Evolutionary conservation across 116 monocot genomes (phyloP).

Genomic region (Iris pallida): DNA sequence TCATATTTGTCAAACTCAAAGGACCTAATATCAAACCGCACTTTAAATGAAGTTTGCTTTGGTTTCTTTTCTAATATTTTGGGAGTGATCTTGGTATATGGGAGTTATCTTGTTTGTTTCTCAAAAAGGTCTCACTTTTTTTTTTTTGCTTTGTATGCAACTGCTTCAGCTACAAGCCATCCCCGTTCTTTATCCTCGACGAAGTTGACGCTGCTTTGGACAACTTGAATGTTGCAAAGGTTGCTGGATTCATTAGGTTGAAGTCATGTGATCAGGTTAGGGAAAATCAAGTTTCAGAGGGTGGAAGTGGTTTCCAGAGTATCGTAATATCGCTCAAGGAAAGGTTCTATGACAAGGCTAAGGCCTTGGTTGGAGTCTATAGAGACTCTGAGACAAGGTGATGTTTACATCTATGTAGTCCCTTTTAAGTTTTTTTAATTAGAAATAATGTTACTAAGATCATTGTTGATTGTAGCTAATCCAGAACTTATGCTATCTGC

Average conservation of each 20-base stretch:
- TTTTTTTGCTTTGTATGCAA: not conserved
- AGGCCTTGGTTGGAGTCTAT: conserved; percentile 73
- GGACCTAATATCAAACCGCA: no score
- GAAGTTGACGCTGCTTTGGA: conserved; percentile 87
- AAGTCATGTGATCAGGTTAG: conserved; percentile 64
- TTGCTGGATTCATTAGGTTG: conserved; percentile 72
- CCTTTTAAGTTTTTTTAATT: not conserved
- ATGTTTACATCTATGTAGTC: not conserved
- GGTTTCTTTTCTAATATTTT: no score
- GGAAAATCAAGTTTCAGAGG: conserved; percentile 27
- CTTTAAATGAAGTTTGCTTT: no score
- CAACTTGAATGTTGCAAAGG: conserved; percentile 85
- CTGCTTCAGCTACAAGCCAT: conserved; percentile 69
- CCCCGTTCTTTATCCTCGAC: conserved; percentile 81
- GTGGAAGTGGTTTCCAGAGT: conserved; percentile 63
- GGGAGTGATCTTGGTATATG: no score
- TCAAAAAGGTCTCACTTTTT: not conserved
- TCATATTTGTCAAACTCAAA: no score
- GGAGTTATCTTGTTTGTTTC: no score
- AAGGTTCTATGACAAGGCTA: conserved; percentile 84
- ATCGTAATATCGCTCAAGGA: conserved; percentile 85
- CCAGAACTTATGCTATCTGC: conserved; percentile 17
- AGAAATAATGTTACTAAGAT: not conserved
- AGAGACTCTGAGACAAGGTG: conserved; percentile 68
- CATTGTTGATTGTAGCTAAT: not conserved